Conservation (phyloP, 1,139 yeast species). For the Pichia sp. region DNA sequence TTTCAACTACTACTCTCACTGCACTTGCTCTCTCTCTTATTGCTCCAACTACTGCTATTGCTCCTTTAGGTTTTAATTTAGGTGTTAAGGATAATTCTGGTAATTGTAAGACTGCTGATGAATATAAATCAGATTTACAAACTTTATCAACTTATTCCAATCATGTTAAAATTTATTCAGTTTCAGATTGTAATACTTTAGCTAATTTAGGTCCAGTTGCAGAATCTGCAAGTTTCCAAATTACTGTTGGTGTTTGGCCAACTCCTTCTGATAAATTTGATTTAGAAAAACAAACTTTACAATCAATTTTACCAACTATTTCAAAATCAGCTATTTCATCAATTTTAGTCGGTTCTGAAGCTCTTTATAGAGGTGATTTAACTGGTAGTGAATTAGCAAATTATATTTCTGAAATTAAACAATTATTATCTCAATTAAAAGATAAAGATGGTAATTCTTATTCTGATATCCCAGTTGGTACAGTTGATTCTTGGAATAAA, state of each 20-base stretch:
- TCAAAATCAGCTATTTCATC: slow-evolving; percentile 63
- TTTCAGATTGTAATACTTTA: slow-evolving; percentile 82
- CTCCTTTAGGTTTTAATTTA: slow-evolving; percentile 51
- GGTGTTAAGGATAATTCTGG: slow-evolving; percentile 71
- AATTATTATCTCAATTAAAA: slow-evolving; percentile 48
- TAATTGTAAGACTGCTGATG: slow-evolving; percentile 63
- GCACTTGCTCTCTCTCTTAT: slow-evolving; percentile 28
- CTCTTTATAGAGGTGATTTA: slow-evolving; percentile 79
- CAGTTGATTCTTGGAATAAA: slow-evolving; percentile 94
- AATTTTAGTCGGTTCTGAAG: slow-evolving; percentile 87
- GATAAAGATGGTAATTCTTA: slow-evolving; percentile 82
- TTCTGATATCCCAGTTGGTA: slow-evolving; percentile 70
- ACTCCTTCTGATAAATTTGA: slow-evolving; percentile 67
- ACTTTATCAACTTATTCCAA: slow-evolving; percentile 50
- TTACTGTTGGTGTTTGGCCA: slow-evolving; percentile 88
- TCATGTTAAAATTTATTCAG: slow-evolving; percentile 75
- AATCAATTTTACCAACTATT: slow-evolving; percentile 61
- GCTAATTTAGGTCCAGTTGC: slow-evolving; percentile 82
- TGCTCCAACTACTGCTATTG: slow-evolving; percentile 12
- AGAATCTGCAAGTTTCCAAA: slow-evolving; percentile 59
- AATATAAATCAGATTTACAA: slow-evolving; percentile 59
- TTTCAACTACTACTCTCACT: slow-evolving; percentile 24
- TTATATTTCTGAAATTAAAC: slow-evolving; percentile 54
- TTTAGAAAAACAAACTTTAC: slow-evolving; percentile 65
- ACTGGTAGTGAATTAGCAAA: slow-evolving; percentile 62